These are phyloP conservation scores for Stygiomarasmius scandens DNA, from an alignment of 1,284 basidiomycete species.

Conservation along the genomic window DNA sequence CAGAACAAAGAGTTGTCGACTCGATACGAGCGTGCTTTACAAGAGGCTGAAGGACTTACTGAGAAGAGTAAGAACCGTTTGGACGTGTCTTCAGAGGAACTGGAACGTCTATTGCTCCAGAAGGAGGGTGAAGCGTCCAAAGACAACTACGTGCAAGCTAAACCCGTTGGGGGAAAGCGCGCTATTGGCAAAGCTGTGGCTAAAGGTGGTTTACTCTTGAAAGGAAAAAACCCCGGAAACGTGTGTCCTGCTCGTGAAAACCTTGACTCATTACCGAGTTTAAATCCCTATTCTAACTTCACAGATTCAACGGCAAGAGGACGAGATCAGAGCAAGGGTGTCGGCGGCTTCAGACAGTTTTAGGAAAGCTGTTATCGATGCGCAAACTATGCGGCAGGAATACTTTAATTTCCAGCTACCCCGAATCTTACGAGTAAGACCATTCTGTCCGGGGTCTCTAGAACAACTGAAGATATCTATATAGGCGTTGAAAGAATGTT, in stretches of 20 bases:
- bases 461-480: slow-evolving; percentile 10
- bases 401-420: slow-evolving; percentile 98
- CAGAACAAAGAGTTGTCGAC: slow-evolving; percentile 89
- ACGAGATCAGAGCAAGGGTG: slow-evolving; percentile 87
- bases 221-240: slow-evolving; percentile 92
- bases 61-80: slow-evolving; percentile 91
- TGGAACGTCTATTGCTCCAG: slow-evolving; percentile 90
- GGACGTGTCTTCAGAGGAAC: slow-evolving; percentile 90
- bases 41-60: slow-evolving; percentile 86
- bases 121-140: slow-evolving; percentile 93
- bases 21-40: slow-evolving; percentile 85
- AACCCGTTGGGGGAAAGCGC: slow-evolving; percentile 69
- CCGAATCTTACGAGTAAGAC: slow-evolving; percentile 84
- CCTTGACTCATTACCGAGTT: slow-evolving; percentile 15
- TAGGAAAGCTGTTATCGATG: slow-evolving; percentile 88
- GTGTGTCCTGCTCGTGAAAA: slow-evolving; percentile 41
- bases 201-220: slow-evolving; percentile 88
- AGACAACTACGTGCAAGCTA: slow-evolving; percentile 72
- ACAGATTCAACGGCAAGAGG: slow-evolving; percentile 91
- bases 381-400: slow-evolving; percentile 90
- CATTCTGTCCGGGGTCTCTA: not conserved
- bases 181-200: slow-evolving; percentile 87
- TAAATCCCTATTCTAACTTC: not conserved
- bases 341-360: slow-evolving; percentile 88
- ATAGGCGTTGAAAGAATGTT: slow-evolving; percentile 92